A percentile compares a stretch with the other conserved stretches of the same genome.
Conservation (phyloP, 106 monocot species). For the Dendrobium officinale region DNA sequence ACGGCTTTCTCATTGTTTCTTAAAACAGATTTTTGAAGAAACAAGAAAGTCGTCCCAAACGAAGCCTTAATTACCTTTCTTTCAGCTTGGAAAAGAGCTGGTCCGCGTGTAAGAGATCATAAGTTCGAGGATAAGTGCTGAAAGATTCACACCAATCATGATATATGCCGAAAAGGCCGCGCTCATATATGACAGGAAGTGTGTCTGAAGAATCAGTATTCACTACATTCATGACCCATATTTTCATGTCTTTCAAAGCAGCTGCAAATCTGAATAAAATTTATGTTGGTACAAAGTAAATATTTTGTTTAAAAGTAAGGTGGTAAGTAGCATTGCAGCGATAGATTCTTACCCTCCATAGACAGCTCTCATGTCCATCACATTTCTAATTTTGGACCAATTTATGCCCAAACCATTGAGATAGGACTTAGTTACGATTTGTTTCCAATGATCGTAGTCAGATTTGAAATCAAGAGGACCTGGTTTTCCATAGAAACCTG, state of each 20-base stretch:
- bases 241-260: slow-evolving; percentile 59
- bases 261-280: slow-evolving; percentile 47
- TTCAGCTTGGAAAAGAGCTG: slow-evolving; percentile 62
- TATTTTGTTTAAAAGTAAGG: too few relatives aligned
- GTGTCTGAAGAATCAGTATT: slow-evolving; percentile 69
- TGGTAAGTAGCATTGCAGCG: too few relatives aligned
- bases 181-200: slow-evolving; percentile 57
- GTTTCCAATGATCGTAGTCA: slow-evolving; percentile 71
- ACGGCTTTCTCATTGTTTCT: too few relatives aligned
- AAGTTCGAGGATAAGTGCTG: slow-evolving; percentile 64
- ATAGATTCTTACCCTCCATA: slow-evolving; percentile 55
- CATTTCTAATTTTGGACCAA: slow-evolving; percentile 84
- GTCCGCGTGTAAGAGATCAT: slow-evolving; percentile 64
- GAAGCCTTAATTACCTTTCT: slow-evolving; percentile 28
- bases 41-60: too few relatives aligned
- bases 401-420: slow-evolving; percentile 46
- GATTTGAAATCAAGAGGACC: slow-evolving; percentile 51
- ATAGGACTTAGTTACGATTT: slow-evolving; percentile 59
- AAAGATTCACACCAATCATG: slow-evolving; percentile 79
- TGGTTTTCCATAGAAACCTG: slow-evolving; percentile 7
- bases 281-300: too few relatives aligned
- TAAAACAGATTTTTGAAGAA: too few relatives aligned
- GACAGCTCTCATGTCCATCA: slow-evolving; percentile 93
- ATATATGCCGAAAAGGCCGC: slow-evolving; percentile 64
- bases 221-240: slow-evolving; percentile 98